These are phyloP conservation scores for Pythium myriotylum DNA, from an alignment of 352 stramenopile species.

Conservation along the genomic window DNA sequence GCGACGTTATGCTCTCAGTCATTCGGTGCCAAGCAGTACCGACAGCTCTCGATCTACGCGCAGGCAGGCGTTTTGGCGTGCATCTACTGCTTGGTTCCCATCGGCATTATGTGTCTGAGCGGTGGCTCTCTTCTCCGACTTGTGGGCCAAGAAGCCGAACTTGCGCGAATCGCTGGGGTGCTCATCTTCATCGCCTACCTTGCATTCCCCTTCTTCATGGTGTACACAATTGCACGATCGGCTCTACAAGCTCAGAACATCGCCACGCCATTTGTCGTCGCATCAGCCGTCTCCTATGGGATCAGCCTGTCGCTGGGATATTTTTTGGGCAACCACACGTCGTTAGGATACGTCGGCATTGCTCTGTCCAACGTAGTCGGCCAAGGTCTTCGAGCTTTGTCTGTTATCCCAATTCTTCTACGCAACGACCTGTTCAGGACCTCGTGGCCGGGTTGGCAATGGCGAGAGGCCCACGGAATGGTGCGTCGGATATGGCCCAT, in stretches of 20 bases:
- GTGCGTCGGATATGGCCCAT: constrained; percentile 24
- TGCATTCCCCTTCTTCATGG: constrained; percentile 31
- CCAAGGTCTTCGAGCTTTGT: constrained; percentile 31
- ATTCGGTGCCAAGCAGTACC: constrained; percentile 36
- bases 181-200: constrained; percentile 29
- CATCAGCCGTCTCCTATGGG: constrained; percentile 28
- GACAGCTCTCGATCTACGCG: constrained; percentile 45
- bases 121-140: constrained; percentile 25
- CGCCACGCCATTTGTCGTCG: constrained; percentile 32
- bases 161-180: constrained; percentile 30
- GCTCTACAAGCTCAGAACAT: constrained; percentile 51
- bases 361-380: constrained; percentile 33
- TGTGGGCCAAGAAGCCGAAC: constrained; percentile 38
- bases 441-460: constrained; percentile 35
- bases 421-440: constrained; percentile 30
- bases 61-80: constrained; percentile 42
- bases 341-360: constrained; percentile 39
- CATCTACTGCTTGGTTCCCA: constrained; percentile 19
- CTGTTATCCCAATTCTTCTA: constrained; percentile 38
- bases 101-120: constrained; percentile 25
- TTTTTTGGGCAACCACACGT: constrained; percentile 41
- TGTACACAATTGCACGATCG: constrained; percentile 38
- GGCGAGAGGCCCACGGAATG: constrained; percentile 15
- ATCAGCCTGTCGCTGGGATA: constrained; percentile 31
- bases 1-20: constrained; percentile 51